Conservation (phyloP, 106 monocot species). For the Dendrobium catenatum region DNA sequence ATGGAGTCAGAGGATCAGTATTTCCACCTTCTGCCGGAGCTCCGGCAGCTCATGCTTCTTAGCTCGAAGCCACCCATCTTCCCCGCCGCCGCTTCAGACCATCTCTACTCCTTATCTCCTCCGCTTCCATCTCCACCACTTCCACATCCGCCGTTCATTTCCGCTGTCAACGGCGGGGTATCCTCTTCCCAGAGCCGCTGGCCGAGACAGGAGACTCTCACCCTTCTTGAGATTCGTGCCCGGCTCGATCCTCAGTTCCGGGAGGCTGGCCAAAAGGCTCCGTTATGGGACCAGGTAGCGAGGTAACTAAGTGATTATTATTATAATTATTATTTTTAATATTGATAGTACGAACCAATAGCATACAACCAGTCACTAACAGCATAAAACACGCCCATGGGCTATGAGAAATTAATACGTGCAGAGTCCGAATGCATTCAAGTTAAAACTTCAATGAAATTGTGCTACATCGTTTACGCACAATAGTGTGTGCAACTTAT, state of each 20-base stretch:
- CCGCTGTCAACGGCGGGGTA: background rate
- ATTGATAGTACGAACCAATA: no score
- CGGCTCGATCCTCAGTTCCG: conserved; percentile 52
- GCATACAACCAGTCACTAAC: no score
- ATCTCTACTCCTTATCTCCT: background rate
- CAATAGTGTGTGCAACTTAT: no score
- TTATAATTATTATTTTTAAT: no score
- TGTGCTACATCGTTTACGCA: no score
- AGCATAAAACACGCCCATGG: no score
- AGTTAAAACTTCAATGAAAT: no score
- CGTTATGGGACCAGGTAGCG: conserved; percentile 81
- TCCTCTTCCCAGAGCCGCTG: conserved; percentile 30
- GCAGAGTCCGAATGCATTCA: no score
- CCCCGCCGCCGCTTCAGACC: background rate
- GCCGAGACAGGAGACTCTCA: conserved; percentile 77
- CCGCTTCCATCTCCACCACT: background rate
- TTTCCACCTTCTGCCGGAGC: conserved; percentile 6
- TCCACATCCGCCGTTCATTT: background rate
- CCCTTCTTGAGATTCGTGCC: conserved; percentile 63
- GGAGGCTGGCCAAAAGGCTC: conserved; percentile 54
- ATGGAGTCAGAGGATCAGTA: conserved; percentile 21
- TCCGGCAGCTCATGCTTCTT: conserved; percentile 16
- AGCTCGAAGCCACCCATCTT: background rate
- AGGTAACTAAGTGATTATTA: conserved; percentile 14
- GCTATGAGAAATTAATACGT: no score